Base-by-base conservation (phyloP, 495 filamentous ascomycete species). In the Hypoxylon fragiforme region DNA sequence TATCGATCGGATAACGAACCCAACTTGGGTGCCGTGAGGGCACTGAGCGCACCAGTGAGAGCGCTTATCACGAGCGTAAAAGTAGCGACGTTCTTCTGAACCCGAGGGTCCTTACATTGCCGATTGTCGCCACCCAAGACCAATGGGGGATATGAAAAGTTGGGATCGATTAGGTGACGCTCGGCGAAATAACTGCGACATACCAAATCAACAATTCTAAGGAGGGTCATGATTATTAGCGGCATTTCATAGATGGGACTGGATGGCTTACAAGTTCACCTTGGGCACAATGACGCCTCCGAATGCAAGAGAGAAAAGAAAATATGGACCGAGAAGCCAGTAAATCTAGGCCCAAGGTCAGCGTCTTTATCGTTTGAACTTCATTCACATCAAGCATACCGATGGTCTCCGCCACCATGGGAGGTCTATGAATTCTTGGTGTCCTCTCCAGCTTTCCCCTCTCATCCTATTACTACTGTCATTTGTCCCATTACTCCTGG, bases 1-100 rank as follows among this genome's bases (percentile, higher is more conserved):
- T 91, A 89, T 4, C 89, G 85, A 74, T 98, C 94, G 1, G 92
- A 97, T 15, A 96, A 70, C 0, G 85, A 79, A 2, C 94, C 94
- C 3, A 98, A 68, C 49, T 87, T 89, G 2, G 94, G 94, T 37
- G 86, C 86, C 16, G 84, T 84, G 56, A 97, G 63, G 5, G 91
- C 90, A 44, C 79, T 78, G 2, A 96, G 68, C 2, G 86, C 71
- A 1, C 92, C 92, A 2, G 81, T 77, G 13, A 87, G 76, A 28
- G 96, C 77, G 49, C 77, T 86, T 47, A 88, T 72, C 57, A 86
- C 85, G 1, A 97, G 79, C 21, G 80, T 83, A 63, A 96, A 96
- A 22, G 81, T 81, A 5, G 94, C 81, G 1, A 89, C 86, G n/a
- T 79, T 73, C 6, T 84, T 75, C 63, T 91, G 88, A 4, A 97